Evolutionary conservation across 176 grass and related monocot species (phyloP).

Genomic region (Eragrostis curvula): DNA sequence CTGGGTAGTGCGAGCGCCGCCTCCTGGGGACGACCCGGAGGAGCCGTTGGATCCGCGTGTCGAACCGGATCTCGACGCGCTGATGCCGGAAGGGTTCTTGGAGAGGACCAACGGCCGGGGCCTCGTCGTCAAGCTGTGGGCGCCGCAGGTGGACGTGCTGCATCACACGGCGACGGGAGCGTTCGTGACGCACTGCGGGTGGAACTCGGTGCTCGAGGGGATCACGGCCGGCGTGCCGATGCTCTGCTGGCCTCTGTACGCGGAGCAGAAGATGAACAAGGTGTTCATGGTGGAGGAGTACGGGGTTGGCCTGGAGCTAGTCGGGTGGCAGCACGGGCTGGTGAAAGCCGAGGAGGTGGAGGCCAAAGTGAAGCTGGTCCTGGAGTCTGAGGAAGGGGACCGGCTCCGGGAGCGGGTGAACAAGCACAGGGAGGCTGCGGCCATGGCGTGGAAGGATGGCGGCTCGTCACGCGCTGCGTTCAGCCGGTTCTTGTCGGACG

Average conservation of each 20-base stretch:
- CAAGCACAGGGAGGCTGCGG: neutral
- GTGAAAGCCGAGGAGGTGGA: constrained; percentile 25
- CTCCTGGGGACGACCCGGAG: neutral
- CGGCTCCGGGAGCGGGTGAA: neutral
- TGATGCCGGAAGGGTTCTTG: constrained; percentile 43
- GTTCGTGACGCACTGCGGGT: too few relatives aligned
- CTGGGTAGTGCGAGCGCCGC: constrained; percentile 48
- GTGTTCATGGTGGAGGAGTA: constrained; percentile 48
- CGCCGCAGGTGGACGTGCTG: neutral
- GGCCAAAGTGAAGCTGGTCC: neutral
- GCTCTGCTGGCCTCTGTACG: constrained; percentile 23
- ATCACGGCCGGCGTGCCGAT: constrained; percentile 37
- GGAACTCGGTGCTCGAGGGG: neutral
- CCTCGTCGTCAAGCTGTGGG: too few relatives aligned
- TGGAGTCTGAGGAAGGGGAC: constrained; percentile 10
- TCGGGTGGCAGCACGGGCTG: constrained; percentile 4
- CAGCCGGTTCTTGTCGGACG: neutral
- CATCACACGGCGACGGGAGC: neutral
- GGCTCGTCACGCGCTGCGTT: neutral
- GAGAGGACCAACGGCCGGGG: constrained; percentile 18
- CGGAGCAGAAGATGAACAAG: constrained; percentile 70
- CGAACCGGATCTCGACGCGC: neutral
- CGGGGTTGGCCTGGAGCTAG: constrained; percentile 24
- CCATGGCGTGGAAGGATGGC: neutral
- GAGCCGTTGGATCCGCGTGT: neutral